Conservation (phyloP, 441 rosid species). For the Jatropha multifida region DNA sequence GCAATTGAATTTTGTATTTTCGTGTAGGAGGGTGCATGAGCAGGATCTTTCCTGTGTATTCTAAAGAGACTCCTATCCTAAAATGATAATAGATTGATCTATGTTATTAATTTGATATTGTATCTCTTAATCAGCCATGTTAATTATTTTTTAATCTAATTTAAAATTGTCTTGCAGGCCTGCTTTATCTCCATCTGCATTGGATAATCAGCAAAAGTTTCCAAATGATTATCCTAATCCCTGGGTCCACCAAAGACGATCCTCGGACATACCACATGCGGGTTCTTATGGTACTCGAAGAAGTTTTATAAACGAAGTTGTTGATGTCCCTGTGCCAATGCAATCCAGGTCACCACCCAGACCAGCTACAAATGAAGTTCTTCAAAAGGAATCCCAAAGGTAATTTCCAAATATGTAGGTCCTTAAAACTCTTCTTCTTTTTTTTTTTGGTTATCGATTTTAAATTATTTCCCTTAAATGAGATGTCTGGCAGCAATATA, state of each 20-base stretch:
- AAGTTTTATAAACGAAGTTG: conserved; percentile 30
- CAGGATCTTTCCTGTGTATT: neutral
- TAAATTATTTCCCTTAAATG: neutral
- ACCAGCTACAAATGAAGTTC: conserved; percentile 32
- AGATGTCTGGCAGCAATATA: neutral
- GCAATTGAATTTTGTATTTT: neutral
- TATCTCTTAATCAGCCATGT: neutral
- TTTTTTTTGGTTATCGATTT: neutral
- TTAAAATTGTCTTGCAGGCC: conserved; percentile 38
- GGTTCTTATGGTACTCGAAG: conserved; percentile 32
- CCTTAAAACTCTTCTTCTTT: conserved; percentile 16
- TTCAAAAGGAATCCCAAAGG: conserved; percentile 50
- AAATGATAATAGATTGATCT: neutral
- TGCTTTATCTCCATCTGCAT: conserved; percentile 31
- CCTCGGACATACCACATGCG: conserved; percentile 31
- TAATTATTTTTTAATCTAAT: neutral
- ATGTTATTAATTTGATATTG: neutral
- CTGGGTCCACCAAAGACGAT: conserved; percentile 34
- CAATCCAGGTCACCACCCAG: conserved; percentile 42
- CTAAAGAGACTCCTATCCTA: neutral
- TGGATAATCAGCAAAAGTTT: conserved; percentile 38
- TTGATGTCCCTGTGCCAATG: conserved; percentile 44
- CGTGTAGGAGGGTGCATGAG: neutral
- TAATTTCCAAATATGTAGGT: conserved; percentile 20
- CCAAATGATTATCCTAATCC: conserved; percentile 33